phyloP scores from a whole-genome alignment of 2,329 filamentous ascomycete genomes.

The Phoma herbarum region DNA sequence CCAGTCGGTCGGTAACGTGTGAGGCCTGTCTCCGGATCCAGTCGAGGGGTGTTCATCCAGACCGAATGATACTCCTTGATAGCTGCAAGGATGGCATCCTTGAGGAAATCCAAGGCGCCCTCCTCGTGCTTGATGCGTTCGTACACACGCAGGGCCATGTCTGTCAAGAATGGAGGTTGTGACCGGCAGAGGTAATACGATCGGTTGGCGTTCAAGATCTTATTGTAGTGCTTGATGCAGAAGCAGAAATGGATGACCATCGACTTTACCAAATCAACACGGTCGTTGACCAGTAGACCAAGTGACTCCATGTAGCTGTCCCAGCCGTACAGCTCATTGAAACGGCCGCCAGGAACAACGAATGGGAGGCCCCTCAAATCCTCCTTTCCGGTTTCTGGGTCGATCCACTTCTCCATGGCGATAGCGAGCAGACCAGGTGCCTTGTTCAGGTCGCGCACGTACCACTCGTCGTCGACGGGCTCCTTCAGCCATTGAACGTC shows the following conservation, averaged over 20 bases:
- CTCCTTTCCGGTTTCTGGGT: conserved; percentile 73
- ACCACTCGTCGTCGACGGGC: conserved; percentile 76
- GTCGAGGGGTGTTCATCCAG: conserved; percentile 77
- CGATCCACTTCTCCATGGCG: conserved; percentile 78
- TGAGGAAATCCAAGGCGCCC: conserved; percentile 81
- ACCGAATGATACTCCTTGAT: conserved; percentile 97
- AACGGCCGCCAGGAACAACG: conserved; percentile 95
- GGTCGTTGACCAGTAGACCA: conserved; percentile 84
- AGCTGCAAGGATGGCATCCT: conserved; percentile 81
- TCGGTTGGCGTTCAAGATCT: conserved; percentile 95
- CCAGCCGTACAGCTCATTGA: conserved; percentile 99
- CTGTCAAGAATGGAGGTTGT: conserved; percentile 95
- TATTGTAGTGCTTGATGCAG: conserved; percentile 97
- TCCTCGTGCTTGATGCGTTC: conserved; percentile 90
- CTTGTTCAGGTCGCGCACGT: conserved; percentile 82
- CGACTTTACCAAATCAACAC: conserved; percentile 85
- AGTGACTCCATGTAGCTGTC: conserved; percentile 99
- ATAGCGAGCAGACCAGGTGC: conserved; percentile 90
- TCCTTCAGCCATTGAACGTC: conserved; percentile 84
- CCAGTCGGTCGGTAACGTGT: conserved; percentile 87
- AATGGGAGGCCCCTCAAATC: conserved; percentile 85
- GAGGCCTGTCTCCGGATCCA: conserved; percentile 79
- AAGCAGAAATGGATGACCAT: conserved; percentile 99
- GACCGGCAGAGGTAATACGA: conserved; percentile 95
- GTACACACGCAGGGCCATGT: conserved; percentile 94